These are phyloP conservation scores for Ogataea pignaliae DNA, from an alignment of 805 yeast species.

Conservation along the genomic window DNA sequence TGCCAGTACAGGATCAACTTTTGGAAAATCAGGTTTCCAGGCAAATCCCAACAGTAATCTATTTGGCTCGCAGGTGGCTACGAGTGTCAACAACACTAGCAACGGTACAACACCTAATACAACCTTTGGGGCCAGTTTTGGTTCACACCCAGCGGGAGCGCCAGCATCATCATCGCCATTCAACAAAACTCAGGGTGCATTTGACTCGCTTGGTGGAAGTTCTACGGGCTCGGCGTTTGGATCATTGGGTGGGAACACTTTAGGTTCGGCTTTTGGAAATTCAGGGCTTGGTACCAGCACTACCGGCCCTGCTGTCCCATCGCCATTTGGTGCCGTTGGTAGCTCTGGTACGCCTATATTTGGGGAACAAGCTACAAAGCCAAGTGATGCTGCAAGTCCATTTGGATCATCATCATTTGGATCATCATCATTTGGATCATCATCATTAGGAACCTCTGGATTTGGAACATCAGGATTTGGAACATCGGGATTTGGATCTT, in stretches of 20 bases:
- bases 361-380: constrained; percentile 8
- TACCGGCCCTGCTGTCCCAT: constrained; percentile 10
- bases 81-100: neutral
- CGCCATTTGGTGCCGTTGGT: constrained; percentile 22
- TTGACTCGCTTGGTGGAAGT: neutral
- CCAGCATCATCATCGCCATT: neutral
- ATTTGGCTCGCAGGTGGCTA: constrained; percentile 1
- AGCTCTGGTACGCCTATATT: constrained; percentile 8
- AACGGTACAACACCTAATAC: constrained; percentile 9
- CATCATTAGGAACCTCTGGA: constrained; percentile 5
- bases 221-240: neutral
- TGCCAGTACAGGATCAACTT: neutral
- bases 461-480: constrained; percentile 24
- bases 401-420: constrained; percentile 12
- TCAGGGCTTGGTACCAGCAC: constrained; percentile 13
- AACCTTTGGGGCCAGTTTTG: neutral
- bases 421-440: constrained; percentile 19
- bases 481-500: constrained; percentile 12
- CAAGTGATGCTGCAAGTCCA: constrained; percentile 4
- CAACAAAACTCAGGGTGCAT: neutral
- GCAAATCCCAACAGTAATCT: neutral
- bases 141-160: neutral
- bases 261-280: constrained; percentile 13
- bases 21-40: neutral
- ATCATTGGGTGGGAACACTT: constrained; percentile 5